A percentile compares a stretch with the other conserved stretches of the same genome.
These are phyloP conservation scores for Colletotrichum noveboracense DNA, from an alignment of 2,329 filamentous ascomycete species.

Conservation along the genomic window DNA sequence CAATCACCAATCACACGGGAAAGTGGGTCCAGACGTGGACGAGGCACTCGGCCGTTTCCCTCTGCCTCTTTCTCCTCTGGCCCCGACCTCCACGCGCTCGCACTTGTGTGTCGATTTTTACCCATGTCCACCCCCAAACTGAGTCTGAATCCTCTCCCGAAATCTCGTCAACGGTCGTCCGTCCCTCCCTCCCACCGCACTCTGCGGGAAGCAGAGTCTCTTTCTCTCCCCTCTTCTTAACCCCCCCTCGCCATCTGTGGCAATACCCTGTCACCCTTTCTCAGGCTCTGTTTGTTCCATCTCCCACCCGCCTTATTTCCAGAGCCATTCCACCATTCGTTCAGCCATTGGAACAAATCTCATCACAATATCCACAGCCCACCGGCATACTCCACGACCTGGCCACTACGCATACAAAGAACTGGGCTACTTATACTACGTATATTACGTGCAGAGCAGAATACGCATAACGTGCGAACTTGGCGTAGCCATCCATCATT, in stretches of 20 bases:
- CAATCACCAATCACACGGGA: slow-evolving; percentile 5
- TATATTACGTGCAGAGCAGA: not conserved
- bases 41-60: slow-evolving; percentile 10
- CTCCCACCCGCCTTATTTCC: not conserved
- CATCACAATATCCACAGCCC: not conserved
- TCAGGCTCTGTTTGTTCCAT: not conserved
- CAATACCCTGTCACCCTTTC: not conserved
- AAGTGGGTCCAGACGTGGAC: not conserved
- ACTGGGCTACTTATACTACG: not conserved
- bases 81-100: slow-evolving; percentile 6
- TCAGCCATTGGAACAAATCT: not conserved
- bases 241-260: not conserved
- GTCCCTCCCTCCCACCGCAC: not conserved
- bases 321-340: not conserved
- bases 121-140: not conserved
- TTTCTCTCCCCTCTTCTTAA: not conserved
- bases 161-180: not conserved
- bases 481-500: not conserved
- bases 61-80: not conserved
- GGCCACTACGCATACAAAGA: not conserved
- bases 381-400: not conserved
- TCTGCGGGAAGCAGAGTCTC: not conserved
- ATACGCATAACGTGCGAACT: not conserved
- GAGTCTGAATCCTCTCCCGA: not conserved
- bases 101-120: not conserved